Conservation (phyloP, 179 eudicot species). For the Spinacia oleracea region DNA sequence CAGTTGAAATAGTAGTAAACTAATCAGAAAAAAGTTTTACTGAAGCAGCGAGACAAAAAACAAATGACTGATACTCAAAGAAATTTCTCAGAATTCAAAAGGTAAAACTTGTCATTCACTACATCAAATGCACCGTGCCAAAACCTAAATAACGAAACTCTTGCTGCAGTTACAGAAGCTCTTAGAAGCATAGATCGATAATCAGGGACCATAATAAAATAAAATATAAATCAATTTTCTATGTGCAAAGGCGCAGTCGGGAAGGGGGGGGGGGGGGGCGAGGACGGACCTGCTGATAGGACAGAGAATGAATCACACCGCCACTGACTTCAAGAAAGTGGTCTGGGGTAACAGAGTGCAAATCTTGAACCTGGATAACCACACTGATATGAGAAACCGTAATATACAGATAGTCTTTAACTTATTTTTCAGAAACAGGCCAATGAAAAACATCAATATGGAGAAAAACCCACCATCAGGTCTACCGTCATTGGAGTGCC, state of each 20-base stretch:
- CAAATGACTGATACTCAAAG: neutral
- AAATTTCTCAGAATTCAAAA: constrained; percentile 1
- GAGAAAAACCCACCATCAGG: constrained; percentile 51
- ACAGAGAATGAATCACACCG: constrained; percentile 87
- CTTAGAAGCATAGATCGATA: neutral
- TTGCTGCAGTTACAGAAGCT: neutral
- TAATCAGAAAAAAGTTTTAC: neutral
- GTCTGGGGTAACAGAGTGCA: constrained; percentile 89
- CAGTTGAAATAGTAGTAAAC: neutral
- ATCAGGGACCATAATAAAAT: neutral
- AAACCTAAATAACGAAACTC: neutral
- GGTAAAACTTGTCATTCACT: neutral
- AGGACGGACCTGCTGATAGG: constrained; percentile 82
- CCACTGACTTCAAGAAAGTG: constrained; percentile 98
- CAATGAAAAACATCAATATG: neutral
- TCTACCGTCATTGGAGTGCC: constrained; percentile 69
- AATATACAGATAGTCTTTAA: neutral
- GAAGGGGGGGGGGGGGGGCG: neutral
- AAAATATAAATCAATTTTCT: too few species aligned
- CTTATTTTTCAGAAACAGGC: neutral
- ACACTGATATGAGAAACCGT: constrained; percentile 18
- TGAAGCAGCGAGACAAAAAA: neutral
- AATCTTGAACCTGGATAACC: constrained; percentile 86
- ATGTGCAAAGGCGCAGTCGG: constrained; percentile 1
- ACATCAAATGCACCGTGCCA: neutral